Evolutionary conservation across 176 grass and related monocot species (phyloP).

Genomic region (Neostapfia colusana): DNA sequence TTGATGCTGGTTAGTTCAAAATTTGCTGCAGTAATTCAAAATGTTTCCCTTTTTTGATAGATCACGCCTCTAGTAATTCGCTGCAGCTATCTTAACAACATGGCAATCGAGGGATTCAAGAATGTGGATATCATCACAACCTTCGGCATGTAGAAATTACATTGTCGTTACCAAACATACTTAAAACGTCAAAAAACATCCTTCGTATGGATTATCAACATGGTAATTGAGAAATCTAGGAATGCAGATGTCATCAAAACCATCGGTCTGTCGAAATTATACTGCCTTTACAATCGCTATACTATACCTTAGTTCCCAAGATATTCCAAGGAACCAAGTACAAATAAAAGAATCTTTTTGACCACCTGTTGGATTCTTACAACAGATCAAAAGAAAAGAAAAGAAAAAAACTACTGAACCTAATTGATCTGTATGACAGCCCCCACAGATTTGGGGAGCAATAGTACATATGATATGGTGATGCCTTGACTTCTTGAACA

Average conservation of each 20-base stretch:
- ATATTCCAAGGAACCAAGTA: conserved; percentile 16
- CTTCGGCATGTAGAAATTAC: not conserved
- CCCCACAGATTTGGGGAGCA: conserved; percentile 18
- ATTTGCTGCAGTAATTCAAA: too few species aligned
- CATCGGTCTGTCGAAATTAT: conserved; percentile 1
- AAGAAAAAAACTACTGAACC: conserved; percentile 9
- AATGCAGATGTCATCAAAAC: not conserved
- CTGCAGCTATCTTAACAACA: not conserved
- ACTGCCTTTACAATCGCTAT: not conserved
- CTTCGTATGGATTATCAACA: not conserved
- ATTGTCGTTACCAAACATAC: not conserved
- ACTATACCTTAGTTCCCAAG: not conserved
- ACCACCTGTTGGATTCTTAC: conserved; percentile 38
- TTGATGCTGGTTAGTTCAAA: too few species aligned
- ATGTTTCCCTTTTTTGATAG: not conserved
- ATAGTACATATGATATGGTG: conserved; percentile 35
- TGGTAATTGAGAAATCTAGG: not conserved
- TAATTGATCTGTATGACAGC: conserved; percentile 31
- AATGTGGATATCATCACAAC: not conserved
- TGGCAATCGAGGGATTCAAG: not conserved
- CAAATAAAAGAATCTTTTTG: conserved; percentile 33
- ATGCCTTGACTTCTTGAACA: conserved; percentile 24
- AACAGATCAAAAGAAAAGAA: conserved; percentile 36
- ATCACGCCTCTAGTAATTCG: not conserved
- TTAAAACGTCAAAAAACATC: not conserved